phyloP scores from a whole-genome alignment of 257 asterid genomes.

The Nicotiana undulata region DNA sequence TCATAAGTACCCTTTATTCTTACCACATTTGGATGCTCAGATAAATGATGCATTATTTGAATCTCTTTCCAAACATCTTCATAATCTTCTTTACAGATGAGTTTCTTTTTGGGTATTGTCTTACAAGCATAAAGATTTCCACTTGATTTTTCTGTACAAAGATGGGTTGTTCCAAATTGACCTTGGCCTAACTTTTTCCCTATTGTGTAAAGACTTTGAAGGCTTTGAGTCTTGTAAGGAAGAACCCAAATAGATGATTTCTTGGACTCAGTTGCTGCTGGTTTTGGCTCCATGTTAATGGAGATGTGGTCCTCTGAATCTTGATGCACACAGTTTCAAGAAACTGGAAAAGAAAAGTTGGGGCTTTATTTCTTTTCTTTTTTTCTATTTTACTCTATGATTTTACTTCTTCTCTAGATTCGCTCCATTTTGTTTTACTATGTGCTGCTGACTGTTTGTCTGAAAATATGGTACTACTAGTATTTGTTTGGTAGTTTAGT shows the following conservation, averaged over 20 bases:
- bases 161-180: constrained; percentile 56
- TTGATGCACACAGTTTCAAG: not conserved
- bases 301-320: constrained; percentile 8
- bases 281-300: constrained; percentile 5
- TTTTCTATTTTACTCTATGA: not conserved
- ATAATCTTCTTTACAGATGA: constrained; percentile 50
- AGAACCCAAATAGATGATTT: constrained; percentile 45
- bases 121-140: constrained; percentile 52
- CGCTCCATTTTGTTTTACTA: not conserved
- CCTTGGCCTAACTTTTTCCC: constrained; percentile 69
- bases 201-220: constrained; percentile 38
- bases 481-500: not conserved
- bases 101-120: constrained; percentile 58
- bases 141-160: constrained; percentile 47
- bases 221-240: constrained; percentile 41
- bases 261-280: constrained; percentile 40
- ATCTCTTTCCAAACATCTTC: constrained; percentile 76
- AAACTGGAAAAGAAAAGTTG: too few species aligned
- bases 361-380: not conserved
- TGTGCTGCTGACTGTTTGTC: not conserved
- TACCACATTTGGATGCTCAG: constrained; percentile 76
- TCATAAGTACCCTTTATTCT: constrained; percentile 73
- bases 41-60: constrained; percentile 67
- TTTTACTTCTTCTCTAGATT: not conserved
- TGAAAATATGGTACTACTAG: not conserved